Evolutionary conservation across 1,139 yeast genomes (phyloP).

Genomic region (Saccharomyces hybrid): DNA sequence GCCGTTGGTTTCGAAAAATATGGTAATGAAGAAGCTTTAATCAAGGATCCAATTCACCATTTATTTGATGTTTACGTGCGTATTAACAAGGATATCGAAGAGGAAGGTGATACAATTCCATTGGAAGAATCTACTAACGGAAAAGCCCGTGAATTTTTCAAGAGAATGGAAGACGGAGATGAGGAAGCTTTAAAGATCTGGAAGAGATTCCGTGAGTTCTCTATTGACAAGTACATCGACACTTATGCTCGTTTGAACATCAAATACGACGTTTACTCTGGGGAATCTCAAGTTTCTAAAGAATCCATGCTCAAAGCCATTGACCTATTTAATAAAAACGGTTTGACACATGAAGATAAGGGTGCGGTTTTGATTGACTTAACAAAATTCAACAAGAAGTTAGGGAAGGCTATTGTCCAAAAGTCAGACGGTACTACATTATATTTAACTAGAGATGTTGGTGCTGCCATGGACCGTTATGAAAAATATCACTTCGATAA

Average conservation of each 20-base stretch:
- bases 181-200: slow-evolving; percentile 70
- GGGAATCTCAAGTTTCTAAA: slow-evolving; percentile 89
- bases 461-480: slow-evolving; percentile 91
- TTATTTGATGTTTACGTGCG: slow-evolving; percentile 90
- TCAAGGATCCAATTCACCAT: slow-evolving; percentile 84
- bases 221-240: slow-evolving; percentile 76
- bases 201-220: slow-evolving; percentile 82
- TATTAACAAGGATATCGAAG: slow-evolving; percentile 70
- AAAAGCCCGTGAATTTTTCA: slow-evolving; percentile 82
- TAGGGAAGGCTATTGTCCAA: slow-evolving; percentile 90
- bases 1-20: slow-evolving; percentile 88
- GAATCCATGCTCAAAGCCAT: slow-evolving; percentile 65
- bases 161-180: slow-evolving; percentile 91
- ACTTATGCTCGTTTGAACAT: slow-evolving; percentile 93
- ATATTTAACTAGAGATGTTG: slow-evolving; percentile 93
- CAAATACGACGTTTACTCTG: slow-evolving; percentile 79
- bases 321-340: slow-evolving; percentile 55
- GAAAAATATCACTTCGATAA: slow-evolving; percentile 82
- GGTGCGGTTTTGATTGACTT: slow-evolving; percentile 90
- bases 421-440: slow-evolving; percentile 97
- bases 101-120: slow-evolving; percentile 60
- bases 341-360: slow-evolving; percentile 74
- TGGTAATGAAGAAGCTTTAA: slow-evolving; percentile 70
- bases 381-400: slow-evolving; percentile 78
- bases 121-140: slow-evolving; percentile 56